Percentiles rank a stretch among this genome's conserved stretches.
Evolutionary conservation across 1,284 basidiomycete genomes (phyloP).

Genomic region (Trametes pubescens): DNA sequence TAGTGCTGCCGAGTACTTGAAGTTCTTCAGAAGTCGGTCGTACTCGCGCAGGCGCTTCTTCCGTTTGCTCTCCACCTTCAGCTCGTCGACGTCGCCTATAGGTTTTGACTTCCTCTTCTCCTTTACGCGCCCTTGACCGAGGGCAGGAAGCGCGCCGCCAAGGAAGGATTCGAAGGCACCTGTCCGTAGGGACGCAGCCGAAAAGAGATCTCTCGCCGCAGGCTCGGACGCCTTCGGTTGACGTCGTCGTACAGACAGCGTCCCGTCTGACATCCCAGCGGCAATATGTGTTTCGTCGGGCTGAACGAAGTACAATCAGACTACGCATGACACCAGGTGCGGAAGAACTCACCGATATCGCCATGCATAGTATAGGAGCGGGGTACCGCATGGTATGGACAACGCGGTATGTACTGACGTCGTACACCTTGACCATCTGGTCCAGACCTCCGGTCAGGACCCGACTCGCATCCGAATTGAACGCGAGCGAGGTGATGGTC

Average conservation of each 20-base stretch:
- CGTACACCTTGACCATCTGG: conserved; percentile 99
- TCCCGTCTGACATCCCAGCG: conserved; percentile 97
- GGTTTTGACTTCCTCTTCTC: conserved; percentile 59
- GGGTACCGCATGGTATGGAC: conserved; percentile 99
- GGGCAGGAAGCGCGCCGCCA: conserved; percentile 57
- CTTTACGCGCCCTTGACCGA: conserved; percentile 67
- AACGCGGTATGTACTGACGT: conserved; percentile 93
- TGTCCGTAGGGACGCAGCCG: conserved; percentile 57
- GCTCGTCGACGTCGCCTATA: conserved; percentile 69
- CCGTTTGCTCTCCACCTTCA: conserved; percentile 78
- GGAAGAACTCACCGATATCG: conserved; percentile 77
- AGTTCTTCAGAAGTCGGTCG: conserved; percentile 89
- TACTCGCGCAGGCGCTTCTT: conserved; percentile 85
- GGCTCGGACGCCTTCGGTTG: conserved; percentile 78
- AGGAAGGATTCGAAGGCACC: conserved; percentile 82
- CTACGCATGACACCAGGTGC: not conserved
- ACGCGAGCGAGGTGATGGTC: conserved; percentile 90
- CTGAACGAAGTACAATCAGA: conserved; percentile 47
- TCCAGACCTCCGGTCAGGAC: conserved; percentile 93
- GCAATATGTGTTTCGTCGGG: conserved; percentile 97
- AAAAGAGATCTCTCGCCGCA: conserved; percentile 52
- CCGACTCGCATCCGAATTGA: conserved; percentile 79
- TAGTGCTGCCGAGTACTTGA: conserved; percentile 95
- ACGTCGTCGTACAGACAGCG: conserved; percentile 87
- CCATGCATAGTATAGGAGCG: conserved; percentile 89